Conservation (phyloP, 306 rosid species). For the Quercus dentata region DNA sequence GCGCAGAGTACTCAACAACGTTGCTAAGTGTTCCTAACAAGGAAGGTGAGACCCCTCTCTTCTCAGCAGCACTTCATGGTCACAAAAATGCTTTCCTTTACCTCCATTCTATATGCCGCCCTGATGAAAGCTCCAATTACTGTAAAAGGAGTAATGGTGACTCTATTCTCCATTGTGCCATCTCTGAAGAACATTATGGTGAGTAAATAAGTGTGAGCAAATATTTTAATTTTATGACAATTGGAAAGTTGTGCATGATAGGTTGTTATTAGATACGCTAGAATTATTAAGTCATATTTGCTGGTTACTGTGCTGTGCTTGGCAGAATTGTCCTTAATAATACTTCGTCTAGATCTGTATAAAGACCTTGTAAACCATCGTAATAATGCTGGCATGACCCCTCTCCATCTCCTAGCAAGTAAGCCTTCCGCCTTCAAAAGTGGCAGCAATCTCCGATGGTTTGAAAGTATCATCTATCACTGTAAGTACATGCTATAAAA, state of each 20-base stretch:
- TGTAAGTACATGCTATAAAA: slow-evolving; percentile 14
- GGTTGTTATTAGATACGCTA: no score
- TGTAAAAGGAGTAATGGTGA: slow-evolving; percentile 30
- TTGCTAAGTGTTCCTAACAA: slow-evolving; percentile 13
- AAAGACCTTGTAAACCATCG: neutral
- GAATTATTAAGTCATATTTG: no score
- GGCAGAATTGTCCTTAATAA: slow-evolving; percentile 42
- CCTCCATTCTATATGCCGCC: neutral
- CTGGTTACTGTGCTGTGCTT: no score
- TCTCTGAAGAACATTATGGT: slow-evolving; percentile 26
- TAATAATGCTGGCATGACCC: slow-evolving; percentile 27
- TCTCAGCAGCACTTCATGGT: slow-evolving; percentile 36
- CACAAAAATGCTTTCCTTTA: slow-evolving; percentile 21
- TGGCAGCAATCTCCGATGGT: slow-evolving; percentile 25
- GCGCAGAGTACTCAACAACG: neutral
- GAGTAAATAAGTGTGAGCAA: neutral
- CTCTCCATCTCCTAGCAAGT: slow-evolving; percentile 43
- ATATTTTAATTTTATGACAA: no score
- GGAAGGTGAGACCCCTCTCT: slow-evolving; percentile 32
- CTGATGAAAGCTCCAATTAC: neutral
- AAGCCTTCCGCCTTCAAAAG: slow-evolving; percentile 41
- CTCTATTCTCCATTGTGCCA: slow-evolving; percentile 35
- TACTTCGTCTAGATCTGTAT: slow-evolving; percentile 13
- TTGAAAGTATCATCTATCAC: slow-evolving; percentile 14
- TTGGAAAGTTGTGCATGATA: no score